Base-by-base conservation (phyloP, 2,329 filamentous ascomycete species). In the Diplodia seriata region DNA sequence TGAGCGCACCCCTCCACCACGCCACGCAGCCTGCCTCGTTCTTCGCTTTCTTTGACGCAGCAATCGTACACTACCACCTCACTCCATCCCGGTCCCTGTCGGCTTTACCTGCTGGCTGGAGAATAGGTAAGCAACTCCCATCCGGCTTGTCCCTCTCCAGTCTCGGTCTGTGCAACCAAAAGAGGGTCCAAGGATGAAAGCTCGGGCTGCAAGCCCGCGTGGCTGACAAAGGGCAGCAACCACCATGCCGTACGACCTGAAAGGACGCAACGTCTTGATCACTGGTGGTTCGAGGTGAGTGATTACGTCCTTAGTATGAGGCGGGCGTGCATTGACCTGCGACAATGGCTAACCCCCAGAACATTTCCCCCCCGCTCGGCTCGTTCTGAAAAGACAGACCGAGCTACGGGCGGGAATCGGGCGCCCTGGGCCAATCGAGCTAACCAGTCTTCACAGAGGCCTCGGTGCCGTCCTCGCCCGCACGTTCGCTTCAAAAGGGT, bases 401-500 rank as follows among this genome's bases (percentile, higher is more conserved):
- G 7, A 7, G 18, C 6, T 47, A 9, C 7, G 33, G 33, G 11
- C 11, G 8, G 18, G 18, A 20, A 11, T n/a, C n/a, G n/a, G 43
- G 7, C 18, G 23, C 11, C 43, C 18, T 20, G 18, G 11, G 9
- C 43, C 43, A 47, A 11, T 47, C 7, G 6, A 20, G 18, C n/a
- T 47, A n/a, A 47, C n/a, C n/a, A 47, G 9, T n/a, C 3, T 53
- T 18, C 11, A 7, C 68, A 87, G 91, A 71, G 92, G 91, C 2
- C 85, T 94, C 38, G 92, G 92, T 43, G 91, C 90, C 53, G 82
- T 89, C 3, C 84, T 91, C 3, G 86, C 85, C 49, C 85, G 86
- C 67, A 86, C 88, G 38, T 92, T 94, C 72, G 91, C 91, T 9
- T 80, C 84, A 26, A 83, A 89, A 72, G 90, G 90, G 56, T 87